These are phyloP conservation scores for Myxozyma monticola DNA, from an alignment of 805 yeast species.

Conservation along the genomic window DNA sequence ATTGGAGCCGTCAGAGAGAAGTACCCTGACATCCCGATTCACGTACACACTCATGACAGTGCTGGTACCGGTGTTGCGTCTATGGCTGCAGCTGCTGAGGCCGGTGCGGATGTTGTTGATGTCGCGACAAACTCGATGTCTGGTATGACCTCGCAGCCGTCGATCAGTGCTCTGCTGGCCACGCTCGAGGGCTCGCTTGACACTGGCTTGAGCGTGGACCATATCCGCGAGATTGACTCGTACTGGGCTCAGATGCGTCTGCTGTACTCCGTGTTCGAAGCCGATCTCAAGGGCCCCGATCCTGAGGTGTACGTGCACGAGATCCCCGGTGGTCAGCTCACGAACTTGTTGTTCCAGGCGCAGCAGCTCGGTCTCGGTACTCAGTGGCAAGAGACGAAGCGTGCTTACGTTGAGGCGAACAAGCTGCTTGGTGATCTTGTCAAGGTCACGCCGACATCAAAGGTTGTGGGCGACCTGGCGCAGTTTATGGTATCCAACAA, in stretches of 20 bases:
- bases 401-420: conserved; percentile 90
- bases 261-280: conserved; percentile 94
- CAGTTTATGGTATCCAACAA: conserved; percentile 98
- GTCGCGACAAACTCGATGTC: conserved; percentile 97
- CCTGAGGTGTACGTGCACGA: conserved; percentile 98
- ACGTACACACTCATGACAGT: conserved; percentile 98
- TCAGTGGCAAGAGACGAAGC: conserved; percentile 95
- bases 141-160: conserved; percentile 98
- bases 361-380: conserved; percentile 97
- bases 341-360: conserved; percentile 97
- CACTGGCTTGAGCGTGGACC: conserved; percentile 65
- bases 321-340: conserved; percentile 99
- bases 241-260: conserved; percentile 99
- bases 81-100: conserved; percentile 88
- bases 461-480: conserved; percentile 99
- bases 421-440: conserved; percentile 91
- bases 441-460: conserved; percentile 99
- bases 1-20: conserved; percentile 77
- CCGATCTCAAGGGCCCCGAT: conserved; percentile 98
- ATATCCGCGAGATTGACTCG: conserved; percentile 80
- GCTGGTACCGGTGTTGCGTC: conserved; percentile 99
- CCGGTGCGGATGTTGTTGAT: conserved; percentile 98
- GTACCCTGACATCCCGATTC: conserved; percentile 94
- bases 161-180: conserved; percentile 88
- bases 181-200: conserved; percentile 84